phyloP scores from a whole-genome alignment of 768 basidiomycete species.

The Leccinellum rugosiceps region DNA sequence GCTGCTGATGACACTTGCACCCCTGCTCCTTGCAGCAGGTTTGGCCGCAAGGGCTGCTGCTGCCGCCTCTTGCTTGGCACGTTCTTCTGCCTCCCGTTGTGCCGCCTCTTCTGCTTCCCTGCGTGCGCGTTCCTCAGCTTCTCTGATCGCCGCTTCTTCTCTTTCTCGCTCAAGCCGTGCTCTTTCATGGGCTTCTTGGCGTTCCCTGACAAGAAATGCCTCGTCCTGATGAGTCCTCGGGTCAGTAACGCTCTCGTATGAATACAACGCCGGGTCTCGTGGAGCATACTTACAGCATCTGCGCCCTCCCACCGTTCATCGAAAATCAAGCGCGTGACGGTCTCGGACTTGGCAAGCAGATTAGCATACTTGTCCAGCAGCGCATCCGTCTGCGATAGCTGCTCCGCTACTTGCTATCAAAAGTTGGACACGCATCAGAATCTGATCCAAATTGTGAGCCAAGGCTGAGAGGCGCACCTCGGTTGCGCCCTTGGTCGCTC shows the following conservation, averaged over 20 bases:
- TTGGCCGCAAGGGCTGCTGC: conserved; percentile 34
- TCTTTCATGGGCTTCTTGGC: conserved; percentile 27
- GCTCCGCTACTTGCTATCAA: conserved; percentile 59
- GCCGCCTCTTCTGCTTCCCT: conserved; percentile 31
- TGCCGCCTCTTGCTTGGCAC: conserved; percentile 47
- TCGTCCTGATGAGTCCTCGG: conserved; percentile 49
- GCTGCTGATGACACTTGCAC: conserved; percentile 46
- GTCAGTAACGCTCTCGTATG: neutral
- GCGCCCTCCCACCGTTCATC: conserved; percentile 78
- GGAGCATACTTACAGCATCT: conserved; percentile 51
- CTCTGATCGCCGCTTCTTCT: conserved; percentile 36
- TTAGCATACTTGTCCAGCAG: conserved; percentile 73
- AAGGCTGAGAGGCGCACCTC: conserved; percentile 44
- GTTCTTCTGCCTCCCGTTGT: conserved; percentile 47
- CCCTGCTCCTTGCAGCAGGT: conserved; percentile 37
- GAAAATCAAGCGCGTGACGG: conserved; percentile 62
- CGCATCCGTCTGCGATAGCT: conserved; percentile 68
- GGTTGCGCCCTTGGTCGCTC: conserved; percentile 62
- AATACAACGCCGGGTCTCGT: neutral
- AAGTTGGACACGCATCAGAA: neutral
- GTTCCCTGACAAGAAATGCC: conserved; percentile 45
- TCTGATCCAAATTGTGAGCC: neutral
- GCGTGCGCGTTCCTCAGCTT: conserved; percentile 37
- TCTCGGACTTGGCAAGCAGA: conserved; percentile 68
- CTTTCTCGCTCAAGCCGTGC: conserved; percentile 36